Evolutionary conservation across 1,139 yeast genomes (phyloP).

Genomic region (Geotrichum siamense): DNA sequence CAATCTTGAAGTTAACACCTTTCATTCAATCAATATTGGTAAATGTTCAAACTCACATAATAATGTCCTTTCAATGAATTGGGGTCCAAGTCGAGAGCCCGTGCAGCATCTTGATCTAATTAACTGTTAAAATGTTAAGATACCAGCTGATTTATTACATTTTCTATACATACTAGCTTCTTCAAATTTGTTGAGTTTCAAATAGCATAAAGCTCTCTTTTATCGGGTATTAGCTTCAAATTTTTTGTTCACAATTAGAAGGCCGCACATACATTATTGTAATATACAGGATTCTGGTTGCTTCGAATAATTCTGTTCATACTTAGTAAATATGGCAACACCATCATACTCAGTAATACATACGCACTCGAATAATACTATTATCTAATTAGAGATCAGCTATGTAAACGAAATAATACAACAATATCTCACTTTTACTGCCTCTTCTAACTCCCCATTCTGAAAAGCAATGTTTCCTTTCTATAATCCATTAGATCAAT

Average conservation of each 20-base stretch:
- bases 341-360: constrained; percentile 10
- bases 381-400: neutral
- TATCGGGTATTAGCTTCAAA: constrained; percentile 5
- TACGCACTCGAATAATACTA: constrained; percentile 29
- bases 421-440: constrained; percentile 27
- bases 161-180: constrained; percentile 21
- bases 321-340: neutral
- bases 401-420: neutral
- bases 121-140: neutral
- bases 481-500: constrained; percentile 19
- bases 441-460: constrained; percentile 35
- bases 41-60: constrained; percentile 23
- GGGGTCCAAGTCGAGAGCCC: constrained; percentile 32
- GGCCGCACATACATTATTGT: constrained; percentile 26
- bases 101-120: constrained; percentile 31
- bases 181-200: constrained; percentile 25
- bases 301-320: constrained; percentile 25
- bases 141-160: neutral
- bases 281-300: constrained; percentile 28
- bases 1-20: neutral
- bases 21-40: neutral
- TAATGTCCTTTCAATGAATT: constrained; percentile 29
- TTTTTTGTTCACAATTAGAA: neutral
- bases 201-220: constrained; percentile 28
- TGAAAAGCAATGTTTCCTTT: constrained; percentile 33